Evolutionary conservation across 495 filamentous ascomycete genomes (phyloP), one percentile per base, ranked within the genome.

Genomic region (Penicillium coffeae): DNA sequence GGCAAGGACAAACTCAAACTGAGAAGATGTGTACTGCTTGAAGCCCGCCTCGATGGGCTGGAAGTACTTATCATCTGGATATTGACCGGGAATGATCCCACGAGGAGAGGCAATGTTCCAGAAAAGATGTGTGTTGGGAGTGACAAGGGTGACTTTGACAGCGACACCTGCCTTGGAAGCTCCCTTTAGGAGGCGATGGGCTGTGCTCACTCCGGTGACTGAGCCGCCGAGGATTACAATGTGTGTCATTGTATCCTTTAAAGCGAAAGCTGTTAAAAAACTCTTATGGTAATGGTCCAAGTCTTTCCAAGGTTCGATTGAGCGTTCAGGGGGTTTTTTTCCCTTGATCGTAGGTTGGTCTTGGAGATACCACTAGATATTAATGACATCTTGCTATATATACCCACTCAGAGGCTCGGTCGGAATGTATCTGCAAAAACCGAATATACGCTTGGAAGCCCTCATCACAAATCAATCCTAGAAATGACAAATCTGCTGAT

Each of bases 31-130:
- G 38, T 52, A 52, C n/a, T 47, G 25, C 14, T 10, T 12, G 27
- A 52, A 52, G 16, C 16, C 37, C 3, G 35, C 30, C 20, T 13
- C 34, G 30, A 52, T 52, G 3, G 37, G 8, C 27, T 41, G 44
- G 16, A 52, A 32, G 18, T 46, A 52, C 45, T 47, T 40, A 22
- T n/a, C 43, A 32, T 35, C 18, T 10, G 19, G 25, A 37, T 40
- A 30, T 9, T 42, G 38, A 22, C 18, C 14, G 19, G 37, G 36
- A 27, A 46, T 45, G 27, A 52, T 42, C 19, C 30, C 37, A 4
- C 49, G 42, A 22, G 49, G 49, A 8, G 49, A 27, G 10, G 49
- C 49, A 21, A 46, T 52, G 20, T 52, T 52, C 42, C 45, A 52
- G 36, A 46, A 52, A 27, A 40, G 34, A 20, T 52, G 37, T 25